phyloP scores from a whole-genome alignment of 345 rosid species.

The Populus tremula region DNA sequence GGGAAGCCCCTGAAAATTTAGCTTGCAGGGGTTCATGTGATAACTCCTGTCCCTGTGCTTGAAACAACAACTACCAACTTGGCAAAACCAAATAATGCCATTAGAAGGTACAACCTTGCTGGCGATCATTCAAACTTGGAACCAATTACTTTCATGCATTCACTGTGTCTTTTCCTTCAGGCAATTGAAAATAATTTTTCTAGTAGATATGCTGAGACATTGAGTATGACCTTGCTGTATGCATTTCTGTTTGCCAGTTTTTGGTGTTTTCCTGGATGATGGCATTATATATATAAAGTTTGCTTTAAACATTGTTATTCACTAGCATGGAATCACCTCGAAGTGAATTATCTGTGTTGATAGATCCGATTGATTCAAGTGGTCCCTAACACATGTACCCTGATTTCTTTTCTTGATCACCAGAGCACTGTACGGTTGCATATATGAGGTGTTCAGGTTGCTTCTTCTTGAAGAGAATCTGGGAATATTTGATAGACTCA shows the following conservation, averaged over 20 bases:
- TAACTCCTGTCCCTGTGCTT: slow-evolving; percentile 10
- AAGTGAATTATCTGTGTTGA: background rate
- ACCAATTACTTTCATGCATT: background rate
- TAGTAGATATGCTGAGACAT: background rate
- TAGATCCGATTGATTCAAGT: background rate
- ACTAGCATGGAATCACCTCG: background rate
- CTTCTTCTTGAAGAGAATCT: background rate
- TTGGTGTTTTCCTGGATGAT: background rate
- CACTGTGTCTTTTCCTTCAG: background rate
- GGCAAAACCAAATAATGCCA: background rate
- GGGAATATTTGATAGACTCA: background rate
- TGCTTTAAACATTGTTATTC: background rate
- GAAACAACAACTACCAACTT: background rate
- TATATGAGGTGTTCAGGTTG: background rate
- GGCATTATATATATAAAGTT: background rate
- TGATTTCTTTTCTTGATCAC: background rate
- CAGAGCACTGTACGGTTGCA: background rate
- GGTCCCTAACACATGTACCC: background rate
- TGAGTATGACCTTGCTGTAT: background rate
- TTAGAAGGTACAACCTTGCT: slow-evolving; percentile 22
- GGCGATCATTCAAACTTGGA: background rate
- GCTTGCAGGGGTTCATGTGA: slow-evolving; percentile 17
- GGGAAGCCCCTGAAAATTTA: slow-evolving; percentile 30
- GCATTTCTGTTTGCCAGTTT: background rate
- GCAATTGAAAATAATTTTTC: background rate